These are phyloP conservation scores for Detonula confervacea DNA, from an alignment of 352 stramenopile species.

Conservation along the genomic window DNA sequence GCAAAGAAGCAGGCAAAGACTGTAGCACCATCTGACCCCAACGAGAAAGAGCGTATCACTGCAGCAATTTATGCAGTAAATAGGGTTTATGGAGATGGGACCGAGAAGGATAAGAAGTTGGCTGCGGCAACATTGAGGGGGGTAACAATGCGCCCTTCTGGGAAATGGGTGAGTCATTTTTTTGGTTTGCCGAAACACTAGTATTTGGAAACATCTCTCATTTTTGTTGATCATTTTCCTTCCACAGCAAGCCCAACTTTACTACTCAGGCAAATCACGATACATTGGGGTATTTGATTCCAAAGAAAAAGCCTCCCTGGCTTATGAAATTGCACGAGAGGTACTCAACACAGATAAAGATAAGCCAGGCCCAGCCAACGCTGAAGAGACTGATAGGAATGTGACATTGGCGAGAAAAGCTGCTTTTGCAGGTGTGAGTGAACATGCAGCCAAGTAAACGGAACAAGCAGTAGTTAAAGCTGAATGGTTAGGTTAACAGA, in stretches of 20 bases:
- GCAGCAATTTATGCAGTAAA: conserved; percentile 76
- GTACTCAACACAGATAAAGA: conserved; percentile 74
- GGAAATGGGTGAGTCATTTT: conserved; percentile 74
- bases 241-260: conserved; percentile 79
- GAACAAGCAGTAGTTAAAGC: background rate
- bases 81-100: conserved; percentile 67
- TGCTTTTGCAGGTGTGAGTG: conserved; percentile 83
- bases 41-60: conserved; percentile 67
- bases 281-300: conserved; percentile 87
- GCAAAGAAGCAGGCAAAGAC: conserved; percentile 25
- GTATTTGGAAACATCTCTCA: too few species aligned
- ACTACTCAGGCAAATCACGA: conserved; percentile 82
- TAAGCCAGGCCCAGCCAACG: conserved; percentile 38
- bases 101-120: conserved; percentile 71
- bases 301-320: conserved; percentile 81
- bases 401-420: conserved; percentile 76
- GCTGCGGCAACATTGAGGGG: conserved; percentile 74
- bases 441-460: conserved; percentile 23
- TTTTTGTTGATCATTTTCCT: conserved; percentile 6
- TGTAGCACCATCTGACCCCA: conserved; percentile 48
- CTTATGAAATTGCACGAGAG: conserved; percentile 84
- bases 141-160: conserved; percentile 83
- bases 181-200: too few species aligned
- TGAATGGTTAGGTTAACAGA: background rate
- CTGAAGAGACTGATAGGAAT: conserved; percentile 70